Evolutionary conservation across 2,329 filamentous ascomycete genomes (phyloP), one percentile per base, ranked within the genome.

Genomic region (Xylaria sp.): DNA sequence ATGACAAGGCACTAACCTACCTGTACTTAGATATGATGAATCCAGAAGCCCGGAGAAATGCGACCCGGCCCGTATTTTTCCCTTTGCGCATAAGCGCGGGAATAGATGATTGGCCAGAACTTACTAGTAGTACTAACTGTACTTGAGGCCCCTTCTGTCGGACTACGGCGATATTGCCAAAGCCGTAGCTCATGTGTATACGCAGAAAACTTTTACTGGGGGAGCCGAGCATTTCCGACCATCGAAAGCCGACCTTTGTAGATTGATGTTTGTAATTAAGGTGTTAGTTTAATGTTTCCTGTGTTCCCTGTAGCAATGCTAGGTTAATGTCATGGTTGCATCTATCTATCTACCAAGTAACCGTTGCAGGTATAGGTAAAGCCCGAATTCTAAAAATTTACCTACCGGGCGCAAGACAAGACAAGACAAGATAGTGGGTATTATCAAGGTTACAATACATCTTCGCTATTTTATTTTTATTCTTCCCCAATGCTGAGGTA

Each of bases 121-220:
- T 17, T 4, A 23, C n/a, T n/a, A 45, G 38, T 56, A 43, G 42
- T 33, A 33, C 11, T 5, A 33, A 5, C 4, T 49, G 12, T 12
- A 40, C 35, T 37, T 35, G 45, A 33, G 46, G 6, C 25, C 53
- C 25, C 53, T 25, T 23, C 38, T 54, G 42, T 54, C 55, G 60
- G 60, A 59, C 47, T 38, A 12, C 54, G 60, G 60, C 60, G 60
- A 55, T 42, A 33, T 55, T 40, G 35, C 40, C 38, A 19, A 50
- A 46, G 28, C 37, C 12, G 19, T 23, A 19, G 40, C 28, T 14
- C 31, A n/a, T n/a, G n/a, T n/a, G n/a, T n/a, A n/a, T n/a, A n/a
- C n/a, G n/a, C n/a, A n/a, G n/a, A n/a, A n/a, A n/a, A n/a, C n/a
- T n/a, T n/a, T n/a, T n/a, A n/a, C n/a, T n/a, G n/a, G n/a, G n/a